Evolutionary conservation across 305 asterid genomes (phyloP).

Genomic region (Fraxinus velutina): DNA sequence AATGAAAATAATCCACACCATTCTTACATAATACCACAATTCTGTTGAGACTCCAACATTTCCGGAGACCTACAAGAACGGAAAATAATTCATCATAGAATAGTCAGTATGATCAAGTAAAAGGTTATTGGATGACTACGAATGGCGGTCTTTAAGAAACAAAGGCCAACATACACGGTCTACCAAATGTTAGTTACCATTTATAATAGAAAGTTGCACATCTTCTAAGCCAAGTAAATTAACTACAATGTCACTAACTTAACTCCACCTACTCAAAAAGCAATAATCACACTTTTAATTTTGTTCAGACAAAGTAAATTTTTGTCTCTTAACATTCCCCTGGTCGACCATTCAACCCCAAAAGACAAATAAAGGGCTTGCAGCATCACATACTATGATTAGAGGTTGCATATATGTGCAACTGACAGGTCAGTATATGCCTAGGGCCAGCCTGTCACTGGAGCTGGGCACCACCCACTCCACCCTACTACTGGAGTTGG

Average conservation of each 20-base stretch:
- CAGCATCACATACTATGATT: neutral
- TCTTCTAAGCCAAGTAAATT: neutral
- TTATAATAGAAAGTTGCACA: neutral
- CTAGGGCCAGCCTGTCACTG: neutral
- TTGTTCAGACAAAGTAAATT: neutral
- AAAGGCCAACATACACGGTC: neutral
- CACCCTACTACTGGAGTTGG: neutral
- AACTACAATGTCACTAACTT: neutral
- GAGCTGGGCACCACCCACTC: neutral
- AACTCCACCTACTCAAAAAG: neutral
- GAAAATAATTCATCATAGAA: slow-evolving; percentile 5
- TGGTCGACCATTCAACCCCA: neutral
- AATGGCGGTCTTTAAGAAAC: neutral
- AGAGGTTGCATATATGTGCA: neutral
- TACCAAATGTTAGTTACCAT: neutral
- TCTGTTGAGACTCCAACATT: slow-evolving; percentile 70
- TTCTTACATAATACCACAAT: slow-evolving; percentile 67
- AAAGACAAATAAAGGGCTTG: neutral
- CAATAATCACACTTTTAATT: neutral
- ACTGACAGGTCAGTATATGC: neutral
- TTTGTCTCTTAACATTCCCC: neutral
- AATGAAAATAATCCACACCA: neutral
- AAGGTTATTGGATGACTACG: neutral
- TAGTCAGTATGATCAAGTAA: neutral
- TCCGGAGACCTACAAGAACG: slow-evolving; percentile 70